Conservation (phyloP, 768 basidiomycete species). For the Lentinus brumalis region DNA sequence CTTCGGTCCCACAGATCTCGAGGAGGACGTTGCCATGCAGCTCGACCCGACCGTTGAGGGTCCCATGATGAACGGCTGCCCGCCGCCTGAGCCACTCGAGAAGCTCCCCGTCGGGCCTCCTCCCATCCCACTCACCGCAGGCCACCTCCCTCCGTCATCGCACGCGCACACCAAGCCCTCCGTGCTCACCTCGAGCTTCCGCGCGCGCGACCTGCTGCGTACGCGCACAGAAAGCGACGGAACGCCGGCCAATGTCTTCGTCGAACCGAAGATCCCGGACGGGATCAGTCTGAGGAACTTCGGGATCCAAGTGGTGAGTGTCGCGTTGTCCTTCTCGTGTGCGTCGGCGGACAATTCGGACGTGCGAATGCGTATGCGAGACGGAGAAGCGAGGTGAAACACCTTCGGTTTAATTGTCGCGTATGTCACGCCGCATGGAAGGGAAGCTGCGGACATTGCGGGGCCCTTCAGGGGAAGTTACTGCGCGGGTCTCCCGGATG, state of each 20-base stretch:
- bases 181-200: constrained; percentile 53
- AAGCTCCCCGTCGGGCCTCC: constrained; percentile 9
- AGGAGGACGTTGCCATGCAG: constrained; percentile 31
- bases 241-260: constrained; percentile 44
- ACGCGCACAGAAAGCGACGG: constrained; percentile 21
- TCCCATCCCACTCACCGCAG: constrained; percentile 10
- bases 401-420: constrained; percentile 5
- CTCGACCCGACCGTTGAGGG: constrained; percentile 16
- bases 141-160: constrained; percentile 13
- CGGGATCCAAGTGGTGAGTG: constrained; percentile 83
- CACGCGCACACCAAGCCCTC: constrained; percentile 27
- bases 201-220: constrained; percentile 40
- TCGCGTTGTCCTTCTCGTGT: constrained; percentile 2
- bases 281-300: constrained; percentile 87
- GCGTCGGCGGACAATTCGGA: constrained; percentile 8
- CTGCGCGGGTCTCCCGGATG: too few species aligned
- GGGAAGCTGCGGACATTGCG: too few species aligned
- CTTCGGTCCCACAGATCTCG: constrained; percentile 30
- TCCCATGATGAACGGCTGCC: constrained; percentile 8
- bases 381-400: background rate
- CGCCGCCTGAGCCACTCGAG: constrained; percentile 10
- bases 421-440: background rate
- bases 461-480: too few species aligned
- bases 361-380: constrained; percentile 1
- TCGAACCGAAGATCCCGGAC: constrained; percentile 72